phyloP scores from a whole-genome alignment of 1,139 yeast species.

The Debaryomycetaceae sp. region DNA sequence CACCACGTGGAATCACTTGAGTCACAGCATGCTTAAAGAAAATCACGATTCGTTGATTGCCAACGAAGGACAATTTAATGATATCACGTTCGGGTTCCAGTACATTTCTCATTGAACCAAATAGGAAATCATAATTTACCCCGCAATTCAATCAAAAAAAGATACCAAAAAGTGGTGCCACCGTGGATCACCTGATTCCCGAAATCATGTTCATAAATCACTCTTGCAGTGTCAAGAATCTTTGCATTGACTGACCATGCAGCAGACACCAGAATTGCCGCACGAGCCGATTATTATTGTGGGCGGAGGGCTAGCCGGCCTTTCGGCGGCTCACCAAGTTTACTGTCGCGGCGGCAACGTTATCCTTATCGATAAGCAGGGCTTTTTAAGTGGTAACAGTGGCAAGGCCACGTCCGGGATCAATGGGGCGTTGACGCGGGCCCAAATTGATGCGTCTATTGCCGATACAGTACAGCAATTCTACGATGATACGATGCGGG shows the following conservation, averaged over 20 bases:
- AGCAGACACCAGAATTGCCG: conserved; percentile 12
- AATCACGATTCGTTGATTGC: conserved; percentile 71
- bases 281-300: conserved; percentile 46
- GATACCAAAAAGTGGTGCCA: too few relatives aligned
- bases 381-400: conserved; percentile 66
- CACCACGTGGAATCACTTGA: conserved; percentile 92
- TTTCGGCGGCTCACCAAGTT: conserved; percentile 64
- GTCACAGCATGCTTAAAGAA: conserved; percentile 43
- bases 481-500: conserved; percentile 52
- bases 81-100: conserved; percentile 83
- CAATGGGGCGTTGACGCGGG: conserved; percentile 59
- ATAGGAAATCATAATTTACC: too few relatives aligned
- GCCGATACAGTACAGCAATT: conserved; percentile 50
- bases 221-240: too few relatives aligned
- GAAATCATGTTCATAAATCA: too few relatives aligned
- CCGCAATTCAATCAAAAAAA: too few relatives aligned
- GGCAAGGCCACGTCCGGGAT: conserved; percentile 79
- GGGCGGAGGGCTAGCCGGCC: conserved; percentile 76
- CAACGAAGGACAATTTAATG: conserved; percentile 59
- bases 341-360: conserved; percentile 47
- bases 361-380: conserved; percentile 50
- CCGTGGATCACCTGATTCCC: too few relatives aligned
- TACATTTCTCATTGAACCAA: conserved; percentile 66
- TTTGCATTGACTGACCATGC: too few relatives aligned
- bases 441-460: conserved; percentile 42